Evolutionary conservation across 169 alveolate genomes (phyloP), one percentile per base, ranked within the genome.

Genomic region (Babesia bigemina): DNA sequence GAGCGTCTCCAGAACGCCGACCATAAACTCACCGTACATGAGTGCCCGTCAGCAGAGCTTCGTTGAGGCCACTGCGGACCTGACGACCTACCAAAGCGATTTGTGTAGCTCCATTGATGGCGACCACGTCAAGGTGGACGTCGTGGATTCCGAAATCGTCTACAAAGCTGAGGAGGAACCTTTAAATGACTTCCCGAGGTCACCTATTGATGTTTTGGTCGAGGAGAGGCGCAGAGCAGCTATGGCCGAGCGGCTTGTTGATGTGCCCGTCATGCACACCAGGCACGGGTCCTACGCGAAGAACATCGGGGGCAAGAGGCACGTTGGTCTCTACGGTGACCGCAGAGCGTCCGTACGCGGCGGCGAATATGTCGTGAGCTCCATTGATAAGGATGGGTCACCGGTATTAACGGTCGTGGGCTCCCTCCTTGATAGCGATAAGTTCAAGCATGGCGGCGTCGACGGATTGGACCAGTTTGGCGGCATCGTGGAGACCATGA

Each of bases 401-500:
- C 47, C 47, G 47, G n/a, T n/a, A n/a, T 33, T 6, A 33, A 33
- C 6, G 39, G 39, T 6, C 39, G 39, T 2, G 6, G 39, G 39
- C 6, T 33, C 39, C 39, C 39, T 4, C 10, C 10, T 6, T 33
- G 39, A 33, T 6, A 33, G 6, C 39, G 39, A 33, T 13, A 29
- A 47, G 49, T 22, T 29, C 65, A 9, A 21, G 39, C 36, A 21
- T 42, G 66, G 36, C 4, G 58, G 59, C 19, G 50, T 67, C 45
- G 76, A 67, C 44, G 76, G 76, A 8, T 9, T 67, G 45, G 49
- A 67, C 65, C 58, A 67, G 57, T 67, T 67, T 44, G 16, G 50
- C 17, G 76, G 76, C 2, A 42, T 67, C 11, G 49, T 67, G 57
- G 76, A 67, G 8, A 55, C 76, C 10, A 50, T 67, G 42, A 67